Percentiles rank a stretch among this genome's conserved stretches.
These are phyloP conservation scores for Neurospora sp. DNA, from an alignment of 495 filamentous ascomycete species.

Conservation along the genomic window DNA sequence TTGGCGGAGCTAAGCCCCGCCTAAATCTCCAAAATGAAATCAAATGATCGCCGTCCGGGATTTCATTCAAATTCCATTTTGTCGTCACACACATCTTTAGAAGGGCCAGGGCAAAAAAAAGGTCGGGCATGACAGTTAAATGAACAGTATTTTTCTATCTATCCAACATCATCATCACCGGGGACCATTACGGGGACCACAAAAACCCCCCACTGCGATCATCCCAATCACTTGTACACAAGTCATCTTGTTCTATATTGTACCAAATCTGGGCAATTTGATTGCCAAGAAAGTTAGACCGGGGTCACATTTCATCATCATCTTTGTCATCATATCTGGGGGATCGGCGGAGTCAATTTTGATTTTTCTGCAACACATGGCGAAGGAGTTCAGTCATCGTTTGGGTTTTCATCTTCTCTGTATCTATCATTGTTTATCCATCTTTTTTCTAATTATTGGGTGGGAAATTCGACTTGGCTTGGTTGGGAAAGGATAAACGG, in stretches of 20 bases:
- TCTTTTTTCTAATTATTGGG: not conserved
- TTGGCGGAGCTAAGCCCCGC: slow-evolving; percentile 27
- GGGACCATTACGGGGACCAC: not conserved
- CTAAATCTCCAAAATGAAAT: not conserved
- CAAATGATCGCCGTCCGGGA: not conserved
- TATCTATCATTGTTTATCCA: not conserved
- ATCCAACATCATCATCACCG: not conserved
- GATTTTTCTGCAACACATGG: not conserved
- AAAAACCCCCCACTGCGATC: not conserved
- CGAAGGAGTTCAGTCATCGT: not conserved
- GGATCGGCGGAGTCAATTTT: not conserved
- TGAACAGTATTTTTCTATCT: not conserved
- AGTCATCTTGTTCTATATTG: not conserved
- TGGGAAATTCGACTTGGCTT: not conserved
- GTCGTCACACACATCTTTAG: not conserved
- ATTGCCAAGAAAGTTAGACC: not conserved
- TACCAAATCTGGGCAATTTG: not conserved
- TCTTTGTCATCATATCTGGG: not conserved
- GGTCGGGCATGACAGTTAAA: not conserved
- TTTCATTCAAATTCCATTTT: not conserved
- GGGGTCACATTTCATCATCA: not conserved
- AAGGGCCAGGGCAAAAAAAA: not conserved
- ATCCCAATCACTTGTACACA: not conserved
- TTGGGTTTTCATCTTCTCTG: not conserved
- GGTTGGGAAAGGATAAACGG: not conserved